Evolutionary conservation across 1,139 yeast species (phyloP).

Genomic region (Blastobotrys petasosporus): DNA sequence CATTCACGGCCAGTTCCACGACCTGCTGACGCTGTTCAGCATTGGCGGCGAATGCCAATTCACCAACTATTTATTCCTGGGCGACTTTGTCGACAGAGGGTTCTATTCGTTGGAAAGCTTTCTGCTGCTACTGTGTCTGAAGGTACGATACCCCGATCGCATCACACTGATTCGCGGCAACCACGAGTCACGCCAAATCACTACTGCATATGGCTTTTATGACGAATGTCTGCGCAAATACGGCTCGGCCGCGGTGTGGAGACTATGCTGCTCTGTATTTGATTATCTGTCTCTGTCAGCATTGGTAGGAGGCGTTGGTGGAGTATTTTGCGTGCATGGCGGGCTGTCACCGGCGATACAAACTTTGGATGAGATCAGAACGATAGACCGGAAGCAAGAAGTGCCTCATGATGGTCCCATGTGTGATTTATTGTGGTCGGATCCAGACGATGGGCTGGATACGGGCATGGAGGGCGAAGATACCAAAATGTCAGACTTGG

Average conservation of each 20-base stretch:
- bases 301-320: constrained; percentile 69
- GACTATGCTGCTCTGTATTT: constrained; percentile 66
- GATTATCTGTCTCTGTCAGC: constrained; percentile 93
- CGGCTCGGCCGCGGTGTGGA: constrained; percentile 93
- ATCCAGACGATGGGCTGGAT: constrained; percentile 69
- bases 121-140: constrained; percentile 64
- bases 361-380: constrained; percentile 75
- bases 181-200: constrained; percentile 94
- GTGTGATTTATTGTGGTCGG: constrained; percentile 97
- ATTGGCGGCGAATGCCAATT: constrained; percentile 85
- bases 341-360: constrained; percentile 90
- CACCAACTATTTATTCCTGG: constrained; percentile 69
- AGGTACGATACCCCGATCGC: constrained; percentile 91
- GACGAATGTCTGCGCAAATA: constrained; percentile 94
- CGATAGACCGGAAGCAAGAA: constrained; percentile 83
- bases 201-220: constrained; percentile 96
- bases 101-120: constrained; percentile 90
- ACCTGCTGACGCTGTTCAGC: constrained; percentile 70
- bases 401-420: constrained; percentile 99
- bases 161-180: constrained; percentile 91
- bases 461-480: constrained; percentile 6
- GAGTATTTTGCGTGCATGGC: constrained; percentile 91
- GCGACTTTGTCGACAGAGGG: constrained; percentile 90
- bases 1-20: constrained; percentile 96
- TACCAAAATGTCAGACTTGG: background rate